Conservation (phyloP, 768 basidiomycete genomes). For the Austroboletus eburneus region DNA sequence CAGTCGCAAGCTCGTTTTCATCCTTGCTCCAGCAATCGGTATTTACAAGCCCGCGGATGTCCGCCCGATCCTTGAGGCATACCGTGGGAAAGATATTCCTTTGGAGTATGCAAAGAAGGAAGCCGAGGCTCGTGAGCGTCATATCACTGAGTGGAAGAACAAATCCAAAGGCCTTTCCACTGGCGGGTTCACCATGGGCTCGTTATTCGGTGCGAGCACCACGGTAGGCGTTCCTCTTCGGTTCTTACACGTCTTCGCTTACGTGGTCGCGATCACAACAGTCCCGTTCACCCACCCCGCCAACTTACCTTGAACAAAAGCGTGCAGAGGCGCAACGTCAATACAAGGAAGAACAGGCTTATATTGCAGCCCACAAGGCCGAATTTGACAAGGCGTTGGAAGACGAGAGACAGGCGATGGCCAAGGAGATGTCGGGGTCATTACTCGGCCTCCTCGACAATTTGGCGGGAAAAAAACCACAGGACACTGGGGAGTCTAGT, state of each 20-base stretch:
- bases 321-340: constrained; percentile 46
- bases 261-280: too few species aligned
- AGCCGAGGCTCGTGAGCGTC: constrained; percentile 70
- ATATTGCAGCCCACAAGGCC: constrained; percentile 46
- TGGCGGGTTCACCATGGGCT: constrained; percentile 42
- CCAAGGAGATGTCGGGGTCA: constrained; percentile 44
- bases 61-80: constrained; percentile 80
- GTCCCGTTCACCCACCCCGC: constrained; percentile 36
- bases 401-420: constrained; percentile 47
- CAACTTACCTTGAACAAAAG: constrained; percentile 52
- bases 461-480: constrained; percentile 22
- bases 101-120: constrained; percentile 88
- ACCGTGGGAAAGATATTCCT: constrained; percentile 84
- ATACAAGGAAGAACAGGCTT: constrained; percentile 52
- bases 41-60: constrained; percentile 89
- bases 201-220: constrained; percentile 36
- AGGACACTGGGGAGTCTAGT: background rate
- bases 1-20: background rate
- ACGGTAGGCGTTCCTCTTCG: constrained; percentile 24
- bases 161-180: constrained; percentile 36
- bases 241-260: too few species aligned
- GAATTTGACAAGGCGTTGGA: constrained; percentile 49
- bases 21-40: constrained; percentile 62
- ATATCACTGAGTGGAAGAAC: constrained; percentile 78
- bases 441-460: constrained; percentile 32